Evolutionary conservation across 148 eudicot species (phyloP).

Genomic region (Bassia scoparia): DNA sequence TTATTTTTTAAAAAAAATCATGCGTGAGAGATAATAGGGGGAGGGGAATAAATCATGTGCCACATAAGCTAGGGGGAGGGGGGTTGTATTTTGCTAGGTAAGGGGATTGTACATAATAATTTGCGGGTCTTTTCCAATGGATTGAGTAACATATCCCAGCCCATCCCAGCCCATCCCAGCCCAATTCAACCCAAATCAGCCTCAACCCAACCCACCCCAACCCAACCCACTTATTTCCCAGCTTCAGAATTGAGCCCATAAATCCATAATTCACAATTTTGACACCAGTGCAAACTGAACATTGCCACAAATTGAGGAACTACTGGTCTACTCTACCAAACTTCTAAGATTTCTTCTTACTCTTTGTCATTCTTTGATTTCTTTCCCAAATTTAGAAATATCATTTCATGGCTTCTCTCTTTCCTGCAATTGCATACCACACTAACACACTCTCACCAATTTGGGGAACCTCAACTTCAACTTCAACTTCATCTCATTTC

Average conservation of each 20-base stretch:
- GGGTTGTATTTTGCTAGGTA: too few species aligned
- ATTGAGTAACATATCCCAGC: not conserved
- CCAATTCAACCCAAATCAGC: too few species aligned
- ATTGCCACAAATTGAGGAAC: too few species aligned
- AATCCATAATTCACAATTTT: not conserved
- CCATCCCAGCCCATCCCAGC: not conserved
- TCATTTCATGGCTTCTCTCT: conserved; percentile 17
- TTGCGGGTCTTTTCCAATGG: too few species aligned
- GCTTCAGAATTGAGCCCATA: not conserved
- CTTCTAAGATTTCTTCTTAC: not conserved
- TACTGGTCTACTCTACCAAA: too few species aligned
- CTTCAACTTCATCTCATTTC: conserved; percentile 4
- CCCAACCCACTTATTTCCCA: too few species aligned
- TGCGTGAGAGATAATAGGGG: too few species aligned
- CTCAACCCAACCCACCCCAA: not conserved
- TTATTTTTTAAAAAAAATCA: too few species aligned
- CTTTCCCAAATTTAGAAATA: not conserved
- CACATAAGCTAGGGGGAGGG: too few species aligned
- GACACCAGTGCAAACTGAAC: too few species aligned
- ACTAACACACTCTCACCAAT: not conserved
- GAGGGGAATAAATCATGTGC: too few species aligned
- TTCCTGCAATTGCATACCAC: not conserved
- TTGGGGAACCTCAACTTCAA: not conserved
- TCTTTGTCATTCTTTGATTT: not conserved
- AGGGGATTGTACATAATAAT: too few species aligned